phyloP scores from a whole-genome alignment of 1,139 yeast genomes.

The Debaryomyces sp. region DNA sequence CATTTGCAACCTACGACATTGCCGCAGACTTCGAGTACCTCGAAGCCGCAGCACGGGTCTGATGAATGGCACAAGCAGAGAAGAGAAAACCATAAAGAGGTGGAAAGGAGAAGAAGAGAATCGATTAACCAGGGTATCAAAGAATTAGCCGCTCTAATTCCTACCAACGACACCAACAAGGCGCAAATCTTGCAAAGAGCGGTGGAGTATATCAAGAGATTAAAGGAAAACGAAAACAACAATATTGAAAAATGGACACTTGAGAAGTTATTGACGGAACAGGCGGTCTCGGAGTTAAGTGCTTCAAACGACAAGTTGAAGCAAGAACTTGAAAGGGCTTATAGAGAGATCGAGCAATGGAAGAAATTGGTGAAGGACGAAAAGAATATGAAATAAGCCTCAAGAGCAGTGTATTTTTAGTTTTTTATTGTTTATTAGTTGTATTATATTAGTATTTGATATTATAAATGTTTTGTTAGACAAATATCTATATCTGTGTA shows the following conservation, averaged over 20 bases:
- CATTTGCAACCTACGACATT: constrained; percentile 37
- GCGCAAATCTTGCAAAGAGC: constrained; percentile 87
- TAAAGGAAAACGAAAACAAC: constrained; percentile 85
- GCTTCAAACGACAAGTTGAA: constrained; percentile 79
- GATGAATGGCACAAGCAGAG: constrained; percentile 90
- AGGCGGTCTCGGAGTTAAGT: constrained; percentile 79
- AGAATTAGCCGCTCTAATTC: constrained; percentile 78
- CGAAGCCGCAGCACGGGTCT: constrained; percentile 61
- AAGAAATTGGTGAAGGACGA: constrained; percentile 48
- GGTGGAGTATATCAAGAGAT: constrained; percentile 83
- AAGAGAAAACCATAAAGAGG: constrained; percentile 94
- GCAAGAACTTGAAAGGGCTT: constrained; percentile 84
- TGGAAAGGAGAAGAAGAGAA: constrained; percentile 94
- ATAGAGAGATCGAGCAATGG: constrained; percentile 86
- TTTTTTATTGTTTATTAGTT: constrained; percentile 6
- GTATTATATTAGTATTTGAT: constrained; percentile 7
- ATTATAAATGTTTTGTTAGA: background rate
- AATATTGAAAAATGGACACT: constrained; percentile 93
- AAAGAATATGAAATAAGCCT: constrained; percentile 5
- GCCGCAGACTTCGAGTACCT: constrained; percentile 36
- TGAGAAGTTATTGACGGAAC: constrained; percentile 89
- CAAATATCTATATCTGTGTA: background rate
- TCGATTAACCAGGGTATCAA: constrained; percentile 87
- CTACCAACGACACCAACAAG: constrained; percentile 89
- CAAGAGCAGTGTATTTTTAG: constrained; percentile 2